These are phyloP conservation scores for Mycosphaerella arachidis DNA, from an alignment of 2,329 filamentous ascomycete species.

Conservation along the genomic window DNA sequence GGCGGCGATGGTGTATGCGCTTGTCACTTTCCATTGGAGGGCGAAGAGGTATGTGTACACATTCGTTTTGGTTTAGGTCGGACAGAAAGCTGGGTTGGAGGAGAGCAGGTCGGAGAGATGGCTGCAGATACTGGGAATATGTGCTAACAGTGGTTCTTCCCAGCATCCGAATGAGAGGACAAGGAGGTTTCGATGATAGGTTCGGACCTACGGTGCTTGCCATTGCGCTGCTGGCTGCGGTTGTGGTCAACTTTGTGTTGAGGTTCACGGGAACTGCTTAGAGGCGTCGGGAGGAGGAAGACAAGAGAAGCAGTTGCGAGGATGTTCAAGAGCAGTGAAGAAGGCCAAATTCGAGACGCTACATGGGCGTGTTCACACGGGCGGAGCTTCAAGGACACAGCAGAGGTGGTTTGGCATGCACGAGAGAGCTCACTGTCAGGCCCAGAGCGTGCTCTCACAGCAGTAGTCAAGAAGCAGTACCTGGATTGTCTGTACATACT, in stretches of 20 bases:
- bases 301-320: neutral
- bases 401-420: neutral
- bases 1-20: constrained; percentile 89
- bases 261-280: constrained; percentile 48
- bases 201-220: constrained; percentile 90
- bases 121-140: neutral
- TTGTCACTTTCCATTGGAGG: constrained; percentile 95
- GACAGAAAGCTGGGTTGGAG: neutral
- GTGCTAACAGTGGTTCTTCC: neutral
- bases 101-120: too few relatives aligned
- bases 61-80: too few relatives aligned
- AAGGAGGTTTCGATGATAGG: constrained; percentile 93
- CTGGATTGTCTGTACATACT: neutral
- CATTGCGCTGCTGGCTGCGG: constrained; percentile 76
- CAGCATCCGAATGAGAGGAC: constrained; percentile 78
- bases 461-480: neutral
- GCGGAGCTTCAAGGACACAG: too few relatives aligned
- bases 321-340: too few relatives aligned
- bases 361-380: too few relatives aligned
- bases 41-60: constrained; percentile 59
- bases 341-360: too few relatives aligned
- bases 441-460: too few relatives aligned
- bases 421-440: neutral
- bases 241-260: constrained; percentile 94
- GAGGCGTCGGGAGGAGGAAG: neutral